Conservation (phyloP, 2,329 filamentous ascomycete species). For the Trematosphaeria pertusa region DNA sequence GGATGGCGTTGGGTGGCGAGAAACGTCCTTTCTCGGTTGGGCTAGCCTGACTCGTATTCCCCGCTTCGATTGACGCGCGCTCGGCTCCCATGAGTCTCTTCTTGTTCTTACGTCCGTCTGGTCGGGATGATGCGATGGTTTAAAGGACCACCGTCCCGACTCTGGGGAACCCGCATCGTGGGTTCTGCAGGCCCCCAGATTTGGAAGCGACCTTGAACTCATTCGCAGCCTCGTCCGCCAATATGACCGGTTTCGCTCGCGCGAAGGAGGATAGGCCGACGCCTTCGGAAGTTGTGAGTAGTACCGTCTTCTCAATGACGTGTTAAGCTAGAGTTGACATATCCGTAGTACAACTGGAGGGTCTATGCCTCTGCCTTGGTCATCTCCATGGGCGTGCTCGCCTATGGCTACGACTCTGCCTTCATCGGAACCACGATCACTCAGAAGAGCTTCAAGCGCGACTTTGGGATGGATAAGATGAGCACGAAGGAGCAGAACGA, state of each 20-base stretch:
- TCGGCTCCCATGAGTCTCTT: constrained; percentile 14
- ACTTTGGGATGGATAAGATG: constrained; percentile 49
- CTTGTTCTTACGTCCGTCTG: not conserved
- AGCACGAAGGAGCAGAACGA: constrained; percentile 45
- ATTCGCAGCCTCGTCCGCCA: constrained; percentile 11
- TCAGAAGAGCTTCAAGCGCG: constrained; percentile 56
- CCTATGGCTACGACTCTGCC: constrained; percentile 62
- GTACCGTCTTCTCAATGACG: not conserved
- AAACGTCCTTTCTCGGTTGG: constrained; percentile 6
- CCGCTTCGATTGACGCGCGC: constrained; percentile 7
- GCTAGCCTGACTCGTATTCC: constrained; percentile 14
- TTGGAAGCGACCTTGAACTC: too few species aligned
- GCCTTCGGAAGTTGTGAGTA: constrained; percentile 57
- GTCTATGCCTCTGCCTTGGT: constrained; percentile 58
- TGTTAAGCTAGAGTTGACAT: not conserved
- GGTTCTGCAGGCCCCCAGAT: too few species aligned
- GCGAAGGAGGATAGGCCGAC: constrained; percentile 64
- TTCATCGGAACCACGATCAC: constrained; percentile 64
- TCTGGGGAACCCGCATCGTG: constrained; percentile 5
- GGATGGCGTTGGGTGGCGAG: constrained; percentile 13
- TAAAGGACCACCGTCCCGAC: constrained; percentile 3
- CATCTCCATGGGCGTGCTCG: constrained; percentile 55
- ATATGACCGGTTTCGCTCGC: constrained; percentile 51
- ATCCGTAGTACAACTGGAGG: constrained; percentile 56
- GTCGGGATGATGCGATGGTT: not conserved